Conservation (phyloP, 1,284 basidiomycete genomes). For the Leccinum pachyderme region DNA sequence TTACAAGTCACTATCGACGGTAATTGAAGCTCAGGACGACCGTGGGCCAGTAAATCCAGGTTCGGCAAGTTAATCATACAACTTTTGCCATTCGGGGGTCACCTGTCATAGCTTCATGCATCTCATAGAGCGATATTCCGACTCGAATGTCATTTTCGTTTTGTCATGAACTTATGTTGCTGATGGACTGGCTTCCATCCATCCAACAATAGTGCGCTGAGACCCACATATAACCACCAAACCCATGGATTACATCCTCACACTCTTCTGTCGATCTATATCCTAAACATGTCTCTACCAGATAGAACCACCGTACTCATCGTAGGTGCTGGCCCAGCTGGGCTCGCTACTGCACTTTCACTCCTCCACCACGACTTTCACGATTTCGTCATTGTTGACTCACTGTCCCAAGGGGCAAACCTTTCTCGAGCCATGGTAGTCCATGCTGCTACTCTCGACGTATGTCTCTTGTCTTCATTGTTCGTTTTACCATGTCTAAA, state of each 20-base stretch:
- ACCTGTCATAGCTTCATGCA: not conserved
- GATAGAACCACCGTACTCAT: not conserved
- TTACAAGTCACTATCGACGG: too few species aligned
- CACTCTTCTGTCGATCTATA: not conserved
- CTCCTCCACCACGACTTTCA: conserved; percentile 38
- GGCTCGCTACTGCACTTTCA: conserved; percentile 23
- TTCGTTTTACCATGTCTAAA: not conserved
- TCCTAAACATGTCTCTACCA: conserved; percentile 15
- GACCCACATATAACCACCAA: not conserved
- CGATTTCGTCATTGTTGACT: conserved; percentile 31
- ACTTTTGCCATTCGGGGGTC: not conserved
- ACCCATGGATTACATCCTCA: not conserved
- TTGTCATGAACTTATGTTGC: too few species aligned
- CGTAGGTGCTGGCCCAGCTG: conserved; percentile 26
- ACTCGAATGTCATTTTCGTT: too few species aligned
- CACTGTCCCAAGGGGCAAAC: not conserved
- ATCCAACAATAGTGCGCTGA: not conserved
- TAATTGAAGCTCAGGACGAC: too few species aligned
- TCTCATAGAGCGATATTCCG: not conserved
- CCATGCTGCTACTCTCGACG: not conserved
- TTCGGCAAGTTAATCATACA: not conserved
- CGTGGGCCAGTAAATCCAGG: not conserved
- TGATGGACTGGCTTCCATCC: too few species aligned
- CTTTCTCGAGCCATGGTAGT: not conserved
- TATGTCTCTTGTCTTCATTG: not conserved